phyloP scores from a whole-genome alignment of 208 protist species.

The Wallacemonas sp. region DNA sequence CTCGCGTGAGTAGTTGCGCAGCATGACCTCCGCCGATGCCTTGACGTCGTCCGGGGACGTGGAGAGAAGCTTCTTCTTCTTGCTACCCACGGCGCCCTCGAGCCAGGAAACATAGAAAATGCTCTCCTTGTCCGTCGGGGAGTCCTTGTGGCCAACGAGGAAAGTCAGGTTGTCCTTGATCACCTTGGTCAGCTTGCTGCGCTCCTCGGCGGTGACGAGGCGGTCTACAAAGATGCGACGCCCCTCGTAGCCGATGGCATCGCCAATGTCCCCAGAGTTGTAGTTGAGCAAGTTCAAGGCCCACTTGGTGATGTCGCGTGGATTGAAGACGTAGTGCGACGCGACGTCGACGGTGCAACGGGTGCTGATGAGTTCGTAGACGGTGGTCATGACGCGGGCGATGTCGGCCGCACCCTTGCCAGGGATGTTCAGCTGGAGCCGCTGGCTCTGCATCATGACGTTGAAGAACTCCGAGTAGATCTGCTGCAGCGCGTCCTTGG shows the following conservation, averaged over 20 bases:
- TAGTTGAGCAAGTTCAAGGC: constrained; percentile 93
- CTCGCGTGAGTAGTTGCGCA: constrained; percentile 94
- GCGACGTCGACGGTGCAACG: constrained; percentile 94
- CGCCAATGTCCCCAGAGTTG: constrained; percentile 75
- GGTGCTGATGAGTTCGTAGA: constrained; percentile 92
- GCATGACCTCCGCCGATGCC: constrained; percentile 60
- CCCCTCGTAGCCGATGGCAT: constrained; percentile 94
- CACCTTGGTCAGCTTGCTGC: constrained; percentile 61
- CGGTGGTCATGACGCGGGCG: constrained; percentile 92
- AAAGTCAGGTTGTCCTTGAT: constrained; percentile 83
- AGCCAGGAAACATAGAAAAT: constrained; percentile 80
- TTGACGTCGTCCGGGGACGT: constrained; percentile 73
- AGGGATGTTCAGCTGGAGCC: constrained; percentile 65
- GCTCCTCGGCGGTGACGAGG: constrained; percentile 86
- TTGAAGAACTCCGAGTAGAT: constrained; percentile 95
- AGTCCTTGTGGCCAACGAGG: constrained; percentile 69
- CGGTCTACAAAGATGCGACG: constrained; percentile 95
- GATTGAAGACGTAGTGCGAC: constrained; percentile 98
- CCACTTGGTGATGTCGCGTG: constrained; percentile 96
- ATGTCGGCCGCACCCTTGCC: constrained; percentile 84
- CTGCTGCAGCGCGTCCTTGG: constrained; percentile 88
- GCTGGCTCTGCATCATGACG: constrained; percentile 83
- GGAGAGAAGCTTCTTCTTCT: constrained; percentile 52
- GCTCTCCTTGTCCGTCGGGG: constrained; percentile 70
- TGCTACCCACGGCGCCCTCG: constrained; percentile 33